Base-by-base conservation (phyloP, 148 eudicot species). In the Selenicereus undatus region DNA sequence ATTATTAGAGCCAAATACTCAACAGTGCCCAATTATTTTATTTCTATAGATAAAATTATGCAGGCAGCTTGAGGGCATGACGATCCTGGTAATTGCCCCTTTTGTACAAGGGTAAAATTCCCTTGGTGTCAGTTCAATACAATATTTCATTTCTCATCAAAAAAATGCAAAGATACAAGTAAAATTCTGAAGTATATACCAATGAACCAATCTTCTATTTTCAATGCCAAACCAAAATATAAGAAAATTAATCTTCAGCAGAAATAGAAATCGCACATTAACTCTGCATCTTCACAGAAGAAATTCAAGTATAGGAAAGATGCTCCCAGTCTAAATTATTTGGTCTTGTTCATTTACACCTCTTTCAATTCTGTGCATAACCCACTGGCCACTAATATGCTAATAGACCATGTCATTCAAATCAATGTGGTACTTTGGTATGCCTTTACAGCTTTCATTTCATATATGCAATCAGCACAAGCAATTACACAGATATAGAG, bases 401-500 rank as follows among this genome's bases (percentile, higher is more conserved):
- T 11, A 50, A 17, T 2, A 69, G 22, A 68, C 24, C 60, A 48
- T 48, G 3, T 69, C 62, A 79, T 52, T n/a, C 10, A 54, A n/a
- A 20, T 39, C 62, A 21, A 60, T 35, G 17, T 13, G 8, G 18
- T 20, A 18, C 16, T 71, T 39, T 12, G 26, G 54, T 72, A 4
- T 21, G 45, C 14, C 39, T 24, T 73, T 17, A 65, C 0, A n/a
- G 21, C 45, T 54, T 14, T n/a, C 76, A 30, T 54, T 75, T 50
- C 78, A 65, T 48, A 81, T 8, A 30, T 45, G 73, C 36, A 22
- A 50, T 16, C 50, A 62, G 21, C 74, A 36, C 78, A 71, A 43
- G 66, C 85, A 58, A 27, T 74, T 72, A 32, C 27, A 68, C 20
- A 76, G 24, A 62, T 18, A 66, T n/a, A 71, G 11, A 58, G 22